Evolutionary conservation across 176 grass and related monocot species (phyloP).

Genomic region (Eleusine indica): DNA sequence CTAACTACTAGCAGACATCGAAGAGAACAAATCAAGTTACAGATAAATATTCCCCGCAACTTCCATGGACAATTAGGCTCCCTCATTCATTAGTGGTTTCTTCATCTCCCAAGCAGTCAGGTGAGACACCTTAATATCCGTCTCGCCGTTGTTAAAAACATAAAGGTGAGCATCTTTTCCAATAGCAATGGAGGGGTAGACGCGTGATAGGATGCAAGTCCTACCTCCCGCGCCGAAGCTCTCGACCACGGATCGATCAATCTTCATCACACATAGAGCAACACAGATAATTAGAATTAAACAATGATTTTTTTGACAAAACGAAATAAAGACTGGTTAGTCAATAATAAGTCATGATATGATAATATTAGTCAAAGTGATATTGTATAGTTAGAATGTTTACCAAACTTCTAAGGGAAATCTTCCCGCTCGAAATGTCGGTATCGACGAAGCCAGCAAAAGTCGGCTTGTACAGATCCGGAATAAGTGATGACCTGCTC

Average conservation of each 20-base stretch:
- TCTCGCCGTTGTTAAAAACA: constrained; percentile 69
- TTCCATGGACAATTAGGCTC: background rate
- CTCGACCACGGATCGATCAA: constrained; percentile 74
- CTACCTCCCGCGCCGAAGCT: constrained; percentile 60
- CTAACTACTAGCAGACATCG: background rate
- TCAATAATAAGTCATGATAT: background rate
- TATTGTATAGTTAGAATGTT: no score
- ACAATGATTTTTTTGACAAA: no score
- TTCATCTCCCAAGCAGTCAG: constrained; percentile 63
- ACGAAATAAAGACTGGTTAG: background rate
- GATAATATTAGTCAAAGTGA: background rate
- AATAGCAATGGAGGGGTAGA: constrained; percentile 49
- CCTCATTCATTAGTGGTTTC: constrained; percentile 53
- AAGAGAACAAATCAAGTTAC: background rate
- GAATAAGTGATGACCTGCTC: constrained; percentile 56
- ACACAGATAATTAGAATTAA: background rate
- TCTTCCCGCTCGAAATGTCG: constrained; percentile 47
- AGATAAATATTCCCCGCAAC: no score
- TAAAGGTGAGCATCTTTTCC: constrained; percentile 51
- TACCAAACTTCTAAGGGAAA: constrained; percentile 67
- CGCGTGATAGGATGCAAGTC: constrained; percentile 69
- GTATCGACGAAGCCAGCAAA: constrained; percentile 65
- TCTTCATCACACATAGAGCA: constrained; percentile 13
- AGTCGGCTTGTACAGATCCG: constrained; percentile 57
- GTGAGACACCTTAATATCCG: constrained; percentile 38